Evolutionary conservation across 345 rosid genomes (phyloP).

Genomic region (Hirschfeldia incana): DNA sequence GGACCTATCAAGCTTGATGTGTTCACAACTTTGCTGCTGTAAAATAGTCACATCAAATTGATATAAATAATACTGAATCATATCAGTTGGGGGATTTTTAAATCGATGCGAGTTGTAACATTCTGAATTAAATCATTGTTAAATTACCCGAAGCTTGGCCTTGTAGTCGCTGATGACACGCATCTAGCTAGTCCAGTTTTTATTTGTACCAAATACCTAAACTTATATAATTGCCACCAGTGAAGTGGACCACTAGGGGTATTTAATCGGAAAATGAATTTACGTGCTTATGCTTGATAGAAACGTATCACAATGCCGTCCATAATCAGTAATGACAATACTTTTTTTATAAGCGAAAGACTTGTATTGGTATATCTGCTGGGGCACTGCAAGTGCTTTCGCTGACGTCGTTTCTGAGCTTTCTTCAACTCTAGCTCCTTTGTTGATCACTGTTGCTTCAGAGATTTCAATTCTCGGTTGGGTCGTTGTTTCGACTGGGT

Average conservation of each 20-base stretch:
- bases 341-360: too few species aligned
- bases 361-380: too few species aligned
- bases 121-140: background rate
- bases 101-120: background rate
- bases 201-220: background rate
- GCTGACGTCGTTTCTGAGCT: too few species aligned
- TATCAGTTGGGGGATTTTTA: background rate
- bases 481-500: too few species aligned
- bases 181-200: background rate
- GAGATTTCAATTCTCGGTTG: too few species aligned
- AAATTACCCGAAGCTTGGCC: background rate
- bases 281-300: too few species aligned
- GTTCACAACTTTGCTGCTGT: conserved; percentile 29
- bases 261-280: background rate
- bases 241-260: background rate
- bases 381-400: too few species aligned
- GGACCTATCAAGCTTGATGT: background rate
- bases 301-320: too few species aligned
- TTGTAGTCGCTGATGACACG: background rate
- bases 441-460: too few species aligned
- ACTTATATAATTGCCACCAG: background rate
- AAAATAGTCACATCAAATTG: background rate
- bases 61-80: background rate
- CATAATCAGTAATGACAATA: too few species aligned
- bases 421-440: too few species aligned